Evolutionary conservation across 2,329 filamentous ascomycete genomes (phyloP), one percentile per base, ranked within the genome.

Genomic region (Monosporascus ibericus): DNA sequence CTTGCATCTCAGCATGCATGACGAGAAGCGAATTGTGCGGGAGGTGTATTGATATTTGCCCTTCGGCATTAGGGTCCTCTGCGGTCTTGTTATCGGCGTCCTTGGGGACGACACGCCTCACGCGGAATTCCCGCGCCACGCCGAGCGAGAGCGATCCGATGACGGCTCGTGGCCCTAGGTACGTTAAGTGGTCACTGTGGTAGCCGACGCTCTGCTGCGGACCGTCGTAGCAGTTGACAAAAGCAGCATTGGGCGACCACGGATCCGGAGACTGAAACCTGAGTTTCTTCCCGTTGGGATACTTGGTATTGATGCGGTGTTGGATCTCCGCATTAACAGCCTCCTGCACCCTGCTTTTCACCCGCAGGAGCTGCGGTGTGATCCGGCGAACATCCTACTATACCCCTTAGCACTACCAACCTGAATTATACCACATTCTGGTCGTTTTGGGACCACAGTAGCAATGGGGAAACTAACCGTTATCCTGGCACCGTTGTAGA

Each of bases 1-100:
- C 92, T 65, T 97, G 92, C 90, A 96, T 97, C 66, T 95, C 90
- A 1, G 92, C 92, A 64, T 97, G 92, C 94, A 99, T 97, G 9
- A 97, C 78, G 0, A 99, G 78, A 0, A 97, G 79, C 0, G 90
- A 95, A 68, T 97, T 97, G 69, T 97, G 94, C 0, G 92, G 92
- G 0, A 97, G 82, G 61, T 96, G 90, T 44, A 97, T 94, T 1
- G 90, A 85, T 53, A 97, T 92, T 66, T 96, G 92, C 4, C 92
- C 92, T 63, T 88, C 83, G 0, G 80, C 77, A 58, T 94, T 86
- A 2, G 80, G 74, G 14, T 77, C 72, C 3, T 72, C 68, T 65
- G 64, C 54, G 40, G 71, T 60, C 17, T 65, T 69, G 55, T 72
- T 68, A 50, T 71, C 70, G 15, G 67, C 64, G 30, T 82, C 80